Evolutionary conservation across 768 basidiomycete species (phyloP).

Genomic region (Leccinum fibrillosum): DNA sequence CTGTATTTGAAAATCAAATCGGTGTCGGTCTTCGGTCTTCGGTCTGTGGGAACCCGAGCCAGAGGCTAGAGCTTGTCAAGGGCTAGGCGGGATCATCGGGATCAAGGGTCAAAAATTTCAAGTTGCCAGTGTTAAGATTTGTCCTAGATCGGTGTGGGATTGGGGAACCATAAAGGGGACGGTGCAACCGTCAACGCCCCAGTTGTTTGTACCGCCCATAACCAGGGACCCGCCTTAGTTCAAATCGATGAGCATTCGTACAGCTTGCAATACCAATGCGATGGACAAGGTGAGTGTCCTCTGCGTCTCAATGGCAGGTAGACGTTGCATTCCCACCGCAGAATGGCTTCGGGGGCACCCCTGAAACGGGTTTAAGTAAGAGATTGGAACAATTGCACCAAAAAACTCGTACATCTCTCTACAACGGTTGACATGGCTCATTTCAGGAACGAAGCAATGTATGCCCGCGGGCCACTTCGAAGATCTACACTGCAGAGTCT

Average conservation of each 20-base stretch:
- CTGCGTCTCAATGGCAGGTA: neutral
- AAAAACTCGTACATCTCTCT: neutral
- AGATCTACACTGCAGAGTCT: neutral
- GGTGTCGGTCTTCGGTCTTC: neutral
- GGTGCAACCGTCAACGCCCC: neutral
- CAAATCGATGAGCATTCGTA: neutral
- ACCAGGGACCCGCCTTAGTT: neutral
- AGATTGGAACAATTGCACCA: too few species aligned
- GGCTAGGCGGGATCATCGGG: neutral
- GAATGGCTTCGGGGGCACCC: neutral
- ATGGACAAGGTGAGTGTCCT: neutral
- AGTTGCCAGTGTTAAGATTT: neutral
- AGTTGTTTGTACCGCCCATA: neutral
- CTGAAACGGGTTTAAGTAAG: neutral
- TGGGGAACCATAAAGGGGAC: neutral
- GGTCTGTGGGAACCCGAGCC: neutral
- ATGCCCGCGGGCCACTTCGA: neutral
- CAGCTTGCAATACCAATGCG: neutral
- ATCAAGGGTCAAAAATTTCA: neutral
- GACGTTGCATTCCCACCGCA: neutral
- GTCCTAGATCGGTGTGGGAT: neutral
- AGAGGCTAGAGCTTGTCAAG: neutral
- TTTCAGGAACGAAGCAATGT: neutral
- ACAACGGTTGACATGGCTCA: neutral
- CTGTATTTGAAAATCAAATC: constrained; percentile 20